Evolutionary conservation across 495 filamentous ascomycete genomes (phyloP).

Genomic region (Alectoria sarmentosa): DNA sequence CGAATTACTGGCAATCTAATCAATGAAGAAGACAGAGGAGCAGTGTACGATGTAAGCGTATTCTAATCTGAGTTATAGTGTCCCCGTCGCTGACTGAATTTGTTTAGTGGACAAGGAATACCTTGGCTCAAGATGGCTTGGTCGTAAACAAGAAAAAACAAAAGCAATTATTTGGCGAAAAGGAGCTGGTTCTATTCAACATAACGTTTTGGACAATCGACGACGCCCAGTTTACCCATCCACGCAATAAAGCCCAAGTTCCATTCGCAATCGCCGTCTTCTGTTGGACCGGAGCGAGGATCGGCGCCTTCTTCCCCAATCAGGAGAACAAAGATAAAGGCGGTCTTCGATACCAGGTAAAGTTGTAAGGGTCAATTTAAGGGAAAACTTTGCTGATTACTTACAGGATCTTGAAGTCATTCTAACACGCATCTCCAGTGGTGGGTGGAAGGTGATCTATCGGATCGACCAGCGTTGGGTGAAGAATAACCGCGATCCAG

Average conservation of each 20-base stretch:
- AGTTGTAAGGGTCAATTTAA: too few species aligned
- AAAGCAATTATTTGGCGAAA: too few species aligned
- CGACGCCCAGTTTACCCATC: slow-evolving; percentile 27
- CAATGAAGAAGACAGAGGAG: slow-evolving; percentile 16
- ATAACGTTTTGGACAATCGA: slow-evolving; percentile 46
- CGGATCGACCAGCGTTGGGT: background rate
- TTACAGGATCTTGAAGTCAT: too few species aligned
- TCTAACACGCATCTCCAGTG: too few species aligned
- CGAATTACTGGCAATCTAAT: slow-evolving; percentile 18
- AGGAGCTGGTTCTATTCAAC: slow-evolving; percentile 28
- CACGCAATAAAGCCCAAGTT: slow-evolving; percentile 21
- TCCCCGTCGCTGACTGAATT: background rate
- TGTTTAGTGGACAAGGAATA: slow-evolving; percentile 15
- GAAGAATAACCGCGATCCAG: background rate
- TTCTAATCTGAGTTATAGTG: background rate
- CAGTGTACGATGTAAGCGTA: slow-evolving; percentile 11
- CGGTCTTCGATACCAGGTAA: slow-evolving; percentile 11
- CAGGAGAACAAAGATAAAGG: slow-evolving; percentile 11
- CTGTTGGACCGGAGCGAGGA: slow-evolving; percentile 11
- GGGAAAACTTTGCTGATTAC: too few species aligned
- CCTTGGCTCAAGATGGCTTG: slow-evolving; percentile 12
- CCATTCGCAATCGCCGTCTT: slow-evolving; percentile 6
- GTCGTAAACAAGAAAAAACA: too few species aligned
- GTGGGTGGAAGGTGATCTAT: too few species aligned
- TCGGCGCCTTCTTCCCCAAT: slow-evolving; percentile 16